Base-by-base conservation (phyloP, 2,329 filamentous ascomycete species). In the Monosporascus sp. region DNA sequence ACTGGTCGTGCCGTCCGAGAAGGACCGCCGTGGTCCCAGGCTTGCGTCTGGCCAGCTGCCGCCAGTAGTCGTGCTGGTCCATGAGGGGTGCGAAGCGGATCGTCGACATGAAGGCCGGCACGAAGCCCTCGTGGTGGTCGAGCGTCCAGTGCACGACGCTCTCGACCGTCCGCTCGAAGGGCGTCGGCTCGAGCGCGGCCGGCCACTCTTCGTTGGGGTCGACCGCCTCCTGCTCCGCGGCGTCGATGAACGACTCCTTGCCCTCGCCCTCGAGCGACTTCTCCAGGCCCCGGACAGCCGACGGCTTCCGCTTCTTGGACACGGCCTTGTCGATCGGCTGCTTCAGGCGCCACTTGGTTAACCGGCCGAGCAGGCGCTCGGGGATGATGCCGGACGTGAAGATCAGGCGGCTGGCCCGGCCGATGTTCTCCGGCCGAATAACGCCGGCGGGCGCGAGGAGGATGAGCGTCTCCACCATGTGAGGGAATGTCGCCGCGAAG, bases 381-480 rank as follows among this genome's bases (percentile, higher is more conserved):
- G 82, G 82, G 15, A 85, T 65, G 45, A 80, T 59, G 17, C 79
- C 79, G 6, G 76, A 76, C n/a, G 70, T 72, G 68, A 83, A 85
- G 49, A 84, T 62, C 51, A 82, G 64, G 41, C 76, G 74, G 31
- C 74, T 75, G 9, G 73, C 57, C 38, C 70, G 67, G 22, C 79
- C 79, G 55, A 84, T 81, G 60, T 76, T 77, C 53, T 75, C 70
- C 0, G 75, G 69, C 42, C 80, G 73, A 58, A 96, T 82, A 45
- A 96, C 75, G 0, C 92, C 92, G 0, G 85, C 79, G 0, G 92
- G 90, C 0, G 90, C 90, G 42, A 97, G 79, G 6, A 96, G 79
- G 11, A 94, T 76, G 22, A 97, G 75, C 9, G 79, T 82, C 14
- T 79, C 77, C 15, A 96, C 77, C 52, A 93, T 74, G 47, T 81